These are phyloP conservation scores for Saccharomyces hybrid DNA, from an alignment of 1,139 yeast species.

Conservation along the genomic window DNA sequence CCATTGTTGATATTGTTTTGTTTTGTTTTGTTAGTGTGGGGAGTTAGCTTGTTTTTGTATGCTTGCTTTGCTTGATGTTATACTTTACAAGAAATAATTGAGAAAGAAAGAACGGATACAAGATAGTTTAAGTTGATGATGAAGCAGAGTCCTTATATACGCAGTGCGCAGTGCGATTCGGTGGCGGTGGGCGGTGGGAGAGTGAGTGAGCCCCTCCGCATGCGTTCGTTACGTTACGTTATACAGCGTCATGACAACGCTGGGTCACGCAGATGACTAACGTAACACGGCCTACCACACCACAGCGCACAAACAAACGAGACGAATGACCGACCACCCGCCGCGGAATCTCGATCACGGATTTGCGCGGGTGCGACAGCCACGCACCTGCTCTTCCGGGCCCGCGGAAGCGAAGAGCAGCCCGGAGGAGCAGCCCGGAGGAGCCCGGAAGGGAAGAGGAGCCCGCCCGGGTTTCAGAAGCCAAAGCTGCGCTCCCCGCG, in stretches of 20 bases:
- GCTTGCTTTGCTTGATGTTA: not conserved
- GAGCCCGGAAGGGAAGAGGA: not conserved
- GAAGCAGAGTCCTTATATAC: not conserved
- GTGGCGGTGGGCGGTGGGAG: too few relatives aligned
- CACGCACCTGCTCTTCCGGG: not conserved
- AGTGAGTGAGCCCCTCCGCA: not conserved
- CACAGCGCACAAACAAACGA: too few relatives aligned
- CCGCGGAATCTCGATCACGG: not conserved
- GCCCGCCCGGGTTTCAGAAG: not conserved
- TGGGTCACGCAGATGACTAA: not conserved
- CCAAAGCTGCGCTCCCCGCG: not conserved
- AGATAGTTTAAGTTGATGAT: not conserved
- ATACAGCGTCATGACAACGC: not conserved
- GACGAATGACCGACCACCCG: not conserved
- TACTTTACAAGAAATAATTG: not conserved
- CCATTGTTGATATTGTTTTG: slow-evolving; percentile 15
- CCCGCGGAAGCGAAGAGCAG: not conserved
- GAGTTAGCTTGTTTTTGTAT: not conserved
- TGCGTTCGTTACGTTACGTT: not conserved
- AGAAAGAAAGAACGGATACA: too few relatives aligned
- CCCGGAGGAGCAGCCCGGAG: too few relatives aligned
- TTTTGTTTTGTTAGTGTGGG: slow-evolving; percentile 7
- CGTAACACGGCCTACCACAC: too few relatives aligned
- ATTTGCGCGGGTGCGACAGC: not conserved
- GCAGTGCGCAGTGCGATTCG: too few relatives aligned